Evolutionary conservation across 805 yeast species (phyloP).

Genomic region (Wilhelminamyces savonicus): DNA sequence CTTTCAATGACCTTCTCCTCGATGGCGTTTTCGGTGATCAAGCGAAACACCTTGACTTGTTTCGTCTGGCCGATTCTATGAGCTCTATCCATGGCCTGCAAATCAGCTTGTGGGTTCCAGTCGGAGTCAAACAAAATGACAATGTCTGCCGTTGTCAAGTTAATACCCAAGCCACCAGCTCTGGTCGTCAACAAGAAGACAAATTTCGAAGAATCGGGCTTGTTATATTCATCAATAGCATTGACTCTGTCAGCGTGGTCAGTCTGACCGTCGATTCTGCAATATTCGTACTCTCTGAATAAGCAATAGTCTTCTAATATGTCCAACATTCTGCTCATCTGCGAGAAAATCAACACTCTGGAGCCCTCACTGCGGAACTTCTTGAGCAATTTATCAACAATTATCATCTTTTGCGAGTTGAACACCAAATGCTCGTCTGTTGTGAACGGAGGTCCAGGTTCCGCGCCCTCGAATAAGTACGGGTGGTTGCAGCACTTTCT

Average conservation of each 20-base stretch:
- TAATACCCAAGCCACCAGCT: constrained; percentile 89
- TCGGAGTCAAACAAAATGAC: constrained; percentile 75
- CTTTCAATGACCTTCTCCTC: constrained; percentile 79
- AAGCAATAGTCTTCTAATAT: constrained; percentile 74
- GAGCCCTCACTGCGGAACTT: constrained; percentile 65
- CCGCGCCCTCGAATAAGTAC: constrained; percentile 79
- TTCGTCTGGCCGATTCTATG: constrained; percentile 85
- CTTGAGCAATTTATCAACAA: constrained; percentile 60
- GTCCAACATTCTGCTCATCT: constrained; percentile 78
- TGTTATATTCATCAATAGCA: constrained; percentile 74
- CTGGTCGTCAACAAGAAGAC: constrained; percentile 74
- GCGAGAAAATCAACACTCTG: constrained; percentile 72
- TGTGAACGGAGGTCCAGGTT: constrained; percentile 84
- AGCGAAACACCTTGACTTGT: constrained; percentile 73
- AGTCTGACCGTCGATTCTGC: constrained; percentile 80
- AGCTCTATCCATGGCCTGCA: constrained; percentile 87
- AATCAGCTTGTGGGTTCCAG: constrained; percentile 88
- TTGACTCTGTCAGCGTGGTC: constrained; percentile 70
- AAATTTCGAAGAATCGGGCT: constrained; percentile 67
- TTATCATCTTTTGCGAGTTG: constrained; percentile 67
- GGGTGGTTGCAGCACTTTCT: constrained; percentile 86
- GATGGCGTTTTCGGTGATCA: constrained; percentile 75
- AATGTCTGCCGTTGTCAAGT: constrained; percentile 73
- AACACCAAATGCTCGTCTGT: constrained; percentile 77
- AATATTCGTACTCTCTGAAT: constrained; percentile 63